Percentiles rank a stretch among this genome's conserved stretches.
Evolutionary conservation across 352 stramenopile genomes (phyloP).

Genomic region (Phytophthora citrophthora): DNA sequence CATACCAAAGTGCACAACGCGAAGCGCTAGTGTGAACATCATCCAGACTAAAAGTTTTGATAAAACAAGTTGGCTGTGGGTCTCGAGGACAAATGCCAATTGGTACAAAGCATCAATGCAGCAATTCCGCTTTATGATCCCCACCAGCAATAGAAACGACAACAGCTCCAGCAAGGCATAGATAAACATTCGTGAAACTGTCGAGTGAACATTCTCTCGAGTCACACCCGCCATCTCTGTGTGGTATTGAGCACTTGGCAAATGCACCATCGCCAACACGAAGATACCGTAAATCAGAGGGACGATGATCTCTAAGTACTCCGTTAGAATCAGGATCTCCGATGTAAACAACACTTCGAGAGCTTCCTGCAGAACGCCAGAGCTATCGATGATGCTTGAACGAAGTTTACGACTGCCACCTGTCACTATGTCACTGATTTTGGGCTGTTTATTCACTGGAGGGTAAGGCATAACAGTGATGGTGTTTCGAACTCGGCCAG

Average conservation of each 20-base stretch:
- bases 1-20: conserved; percentile 10
- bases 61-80: conserved; percentile 3
- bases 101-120: conserved; percentile 24
- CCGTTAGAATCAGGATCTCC: conserved; percentile 1
- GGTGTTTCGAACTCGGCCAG: neutral
- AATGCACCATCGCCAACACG: conserved; percentile 1
- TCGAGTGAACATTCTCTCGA: neutral
- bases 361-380: neutral
- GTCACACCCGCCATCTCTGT: conserved; percentile 7
- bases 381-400: neutral
- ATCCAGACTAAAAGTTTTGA: conserved; percentile 22
- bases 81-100: conserved; percentile 35
- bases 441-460: neutral
- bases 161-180: conserved; percentile 22
- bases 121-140: conserved; percentile 9
- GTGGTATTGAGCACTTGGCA: conserved; percentile 8
- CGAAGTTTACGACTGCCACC: neutral
- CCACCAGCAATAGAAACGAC: conserved; percentile 15
- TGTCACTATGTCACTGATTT: too few species aligned
- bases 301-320: conserved; percentile 10
- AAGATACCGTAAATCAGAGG: neutral
- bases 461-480: neutral
- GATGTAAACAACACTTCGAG: conserved; percentile 2
- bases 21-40: conserved; percentile 2
- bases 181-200: conserved; percentile 3